Percentiles rank a stretch among this genome's conserved stretches.
Evolutionary conservation across 306 rosid species (phyloP).

Genomic region (Carpinus fangiana): DNA sequence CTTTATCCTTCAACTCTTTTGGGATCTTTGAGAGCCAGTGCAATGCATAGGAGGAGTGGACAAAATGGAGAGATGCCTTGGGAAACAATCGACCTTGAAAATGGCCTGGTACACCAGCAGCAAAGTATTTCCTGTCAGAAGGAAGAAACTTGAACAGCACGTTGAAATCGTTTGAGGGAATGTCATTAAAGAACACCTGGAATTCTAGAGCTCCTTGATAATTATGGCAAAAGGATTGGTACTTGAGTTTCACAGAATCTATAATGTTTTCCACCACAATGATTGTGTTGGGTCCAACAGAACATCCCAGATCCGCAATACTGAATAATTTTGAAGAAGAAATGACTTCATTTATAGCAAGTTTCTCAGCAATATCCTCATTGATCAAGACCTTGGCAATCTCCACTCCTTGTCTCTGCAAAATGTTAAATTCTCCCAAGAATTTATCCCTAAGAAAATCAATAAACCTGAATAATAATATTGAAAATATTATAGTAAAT

Average conservation of each 20-base stretch:
- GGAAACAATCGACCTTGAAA: conserved; percentile 8
- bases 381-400: background rate
- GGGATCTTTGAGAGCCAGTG: conserved; percentile 9
- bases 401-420: background rate
- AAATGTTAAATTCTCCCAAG: background rate
- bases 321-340: background rate
- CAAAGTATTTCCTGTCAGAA: background rate
- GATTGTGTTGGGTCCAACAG: no score
- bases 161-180: conserved; percentile 18
- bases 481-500: background rate
- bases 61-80: conserved; percentile 3
- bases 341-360: background rate
- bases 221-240: background rate
- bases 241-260: background rate
- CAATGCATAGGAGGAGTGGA: conserved; percentile 12
- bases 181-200: conserved; percentile 19
- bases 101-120: background rate
- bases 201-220: background rate
- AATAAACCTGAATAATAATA: background rate
- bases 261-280: background rate
- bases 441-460: background rate
- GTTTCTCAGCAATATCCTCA: background rate
- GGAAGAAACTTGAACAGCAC: background rate
- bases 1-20: background rate
- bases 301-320: conserved; percentile 3